Evolutionary conservation across 305 asterid species (phyloP), one percentile per base, ranked within the genome.

Genomic region (Rubia peregrina): DNA sequence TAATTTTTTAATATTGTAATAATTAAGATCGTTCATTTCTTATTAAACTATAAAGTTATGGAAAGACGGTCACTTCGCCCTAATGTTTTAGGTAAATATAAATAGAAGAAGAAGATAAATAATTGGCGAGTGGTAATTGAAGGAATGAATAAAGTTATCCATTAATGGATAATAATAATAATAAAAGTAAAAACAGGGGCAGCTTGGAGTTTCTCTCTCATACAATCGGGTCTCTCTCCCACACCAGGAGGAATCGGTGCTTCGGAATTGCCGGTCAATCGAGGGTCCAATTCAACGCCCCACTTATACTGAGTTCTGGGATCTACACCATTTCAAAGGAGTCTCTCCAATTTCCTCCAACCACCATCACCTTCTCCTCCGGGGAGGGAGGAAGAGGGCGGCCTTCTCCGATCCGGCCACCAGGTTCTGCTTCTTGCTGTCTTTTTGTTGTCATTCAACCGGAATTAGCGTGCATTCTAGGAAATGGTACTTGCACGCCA

Each of bases 401-500:
- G 75, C 67, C 44, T 36, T 70, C 40, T 43, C 79, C 75, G 75
- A 75, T 75, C 64, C 63, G 9, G 9, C 61, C 56, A 44, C 67
- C 63, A 57, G 24, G 42, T 46, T 49, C 19, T 36, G 6, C 46
- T 2, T 22, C 65, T 21, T 2, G 8, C 16, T 14, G 4, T 26
- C 64, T 17, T 5, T 40, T 22, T 0, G 5, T 1, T 1, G 0
- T 41, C n/a, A 1, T 12, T 5, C 22, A 12, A 0, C 1, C 13
- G 61, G 41, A 63, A 63, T 17, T 63, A 7, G 48, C 77, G 80
- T 69, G 77, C 74, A 73, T 68, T 73, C 77, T 65, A 62, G 77
- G 77, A 36, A 71, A 30, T 7, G 74, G 71, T 73, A 69, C 51
- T 72, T 73, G 77, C 77, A 73, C 81, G 81, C 56, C 77, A 77